Evolutionary conservation across 1,284 basidiomycete species (phyloP), one percentile per base, ranked within the genome.

Genomic region (Naganishia cerealis): DNA sequence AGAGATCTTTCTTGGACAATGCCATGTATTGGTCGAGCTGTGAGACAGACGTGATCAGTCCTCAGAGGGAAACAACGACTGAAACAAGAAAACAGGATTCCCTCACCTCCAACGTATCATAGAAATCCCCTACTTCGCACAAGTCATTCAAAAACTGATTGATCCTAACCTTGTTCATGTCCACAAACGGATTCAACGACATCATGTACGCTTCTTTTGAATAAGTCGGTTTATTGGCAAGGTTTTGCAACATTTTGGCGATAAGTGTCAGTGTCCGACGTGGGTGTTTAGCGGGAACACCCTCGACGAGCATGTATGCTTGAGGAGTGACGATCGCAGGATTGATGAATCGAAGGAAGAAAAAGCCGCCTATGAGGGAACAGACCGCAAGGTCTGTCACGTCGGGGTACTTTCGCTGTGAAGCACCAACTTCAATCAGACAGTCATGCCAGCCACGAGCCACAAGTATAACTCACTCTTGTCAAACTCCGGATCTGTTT

Each of bases 11-110:
- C 85, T 99, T 99, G 68, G 94, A 97, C 69, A 99, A 83, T 15
- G 96, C 95, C 94, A 99, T 97, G 81, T 99, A 99, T 84, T 99
- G 96, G 81, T 99, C 95, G 88, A 98, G 94, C 91, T 95, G 72
- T 0, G 12, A 38, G 42, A 33, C 38, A 8, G 21, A 42, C 26
- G 42, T 26, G 26, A 29, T 43, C 67, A 26, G 21, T 54, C 15
- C 24, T 18, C 24, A 29, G 18, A 38, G 15, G 54, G 21, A 42
- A 43, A 15, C 26, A 18, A 57, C 29, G 66, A 46, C 33, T 53
- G 13, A 24, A 26, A 2, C 43, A 46, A 46, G 21, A 57, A 40
- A 8, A 55, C 33, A 3, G 42, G 29, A 58, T 15, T 24, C 16
- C 79, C 83, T 66, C 74, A 92, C 92, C 88, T 99, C 96, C 67